These are phyloP conservation scores for Olyra latifolia DNA, from an alignment of 176 grass and related monocot genomes.

Conservation along the genomic window DNA sequence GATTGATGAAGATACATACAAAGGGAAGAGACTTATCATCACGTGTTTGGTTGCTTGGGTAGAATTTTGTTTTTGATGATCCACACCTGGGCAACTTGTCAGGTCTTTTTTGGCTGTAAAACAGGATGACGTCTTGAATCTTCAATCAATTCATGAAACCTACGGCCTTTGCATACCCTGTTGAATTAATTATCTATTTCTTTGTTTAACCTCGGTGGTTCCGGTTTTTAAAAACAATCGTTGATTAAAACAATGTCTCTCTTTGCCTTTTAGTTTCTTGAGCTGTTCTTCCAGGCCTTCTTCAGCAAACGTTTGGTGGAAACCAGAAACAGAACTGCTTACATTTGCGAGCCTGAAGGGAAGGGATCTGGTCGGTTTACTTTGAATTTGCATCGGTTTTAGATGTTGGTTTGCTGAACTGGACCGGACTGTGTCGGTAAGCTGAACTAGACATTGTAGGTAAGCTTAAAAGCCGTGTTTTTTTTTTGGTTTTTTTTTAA, in stretches of 20 bases:
- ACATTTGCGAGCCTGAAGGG: no score
- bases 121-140: background rate
- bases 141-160: background rate
- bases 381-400: no score
- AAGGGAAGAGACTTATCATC: background rate
- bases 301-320: no score
- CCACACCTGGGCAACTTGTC: conserved; percentile 2
- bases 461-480: no score
- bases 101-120: background rate
- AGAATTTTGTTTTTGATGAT: conserved; percentile 27
- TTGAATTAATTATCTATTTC: background rate
- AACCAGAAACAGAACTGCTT: no score
- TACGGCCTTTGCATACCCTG: background rate
- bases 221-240: background rate
- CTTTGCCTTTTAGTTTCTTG: background rate
- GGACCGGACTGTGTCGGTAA: no score
- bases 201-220: background rate
- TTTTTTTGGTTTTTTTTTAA: no score
- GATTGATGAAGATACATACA: conserved; percentile 4
- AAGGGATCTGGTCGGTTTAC: no score
- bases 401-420: no score
- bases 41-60: conserved; percentile 28
- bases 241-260: background rate
- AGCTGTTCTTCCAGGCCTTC: background rate
- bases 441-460: no score